phyloP scores from a whole-genome alignment of 106 monocot species.

The Dendrobium chrysotoxum region DNA sequence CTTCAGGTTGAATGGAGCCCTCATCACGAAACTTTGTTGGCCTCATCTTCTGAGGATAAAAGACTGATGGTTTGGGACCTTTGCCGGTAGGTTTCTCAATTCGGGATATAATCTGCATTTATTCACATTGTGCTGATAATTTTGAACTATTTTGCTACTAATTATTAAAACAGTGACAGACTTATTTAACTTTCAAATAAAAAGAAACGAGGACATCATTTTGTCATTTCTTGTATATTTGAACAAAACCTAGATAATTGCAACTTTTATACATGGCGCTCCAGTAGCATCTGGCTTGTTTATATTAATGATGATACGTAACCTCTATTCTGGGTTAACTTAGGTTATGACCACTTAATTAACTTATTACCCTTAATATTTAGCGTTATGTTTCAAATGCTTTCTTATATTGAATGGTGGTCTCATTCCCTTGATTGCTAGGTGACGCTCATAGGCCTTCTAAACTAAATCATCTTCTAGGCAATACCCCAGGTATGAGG shows the following conservation, averaged over 20 bases:
- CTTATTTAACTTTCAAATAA: background rate
- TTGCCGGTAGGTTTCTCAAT: constrained; percentile 38
- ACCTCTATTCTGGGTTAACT: too few relatives aligned
- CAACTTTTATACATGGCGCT: background rate
- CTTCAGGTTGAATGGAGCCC: constrained; percentile 98
- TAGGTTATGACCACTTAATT: too few relatives aligned
- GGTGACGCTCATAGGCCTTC: too few relatives aligned
- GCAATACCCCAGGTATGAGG: too few relatives aligned
- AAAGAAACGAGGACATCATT: background rate
- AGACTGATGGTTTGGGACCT: constrained; percentile 94
- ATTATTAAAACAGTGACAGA: background rate
- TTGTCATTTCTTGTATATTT: background rate
- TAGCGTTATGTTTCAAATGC: too few relatives aligned
- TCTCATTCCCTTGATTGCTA: too few relatives aligned
- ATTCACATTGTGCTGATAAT: background rate
- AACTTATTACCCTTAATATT: too few relatives aligned
- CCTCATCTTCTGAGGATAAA: constrained; percentile 80
- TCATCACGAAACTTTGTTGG: constrained; percentile 76
- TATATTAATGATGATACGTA: background rate
- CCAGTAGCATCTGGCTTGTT: background rate
- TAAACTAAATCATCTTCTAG: too few relatives aligned
- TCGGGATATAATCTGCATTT: background rate
- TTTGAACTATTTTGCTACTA: background rate
- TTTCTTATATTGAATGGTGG: too few relatives aligned
- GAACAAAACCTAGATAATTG: constrained; percentile 1